These are phyloP conservation scores for Aspergillus calidoustus DNA, from an alignment of 2,329 filamentous ascomycete genomes.

Conservation along the genomic window DNA sequence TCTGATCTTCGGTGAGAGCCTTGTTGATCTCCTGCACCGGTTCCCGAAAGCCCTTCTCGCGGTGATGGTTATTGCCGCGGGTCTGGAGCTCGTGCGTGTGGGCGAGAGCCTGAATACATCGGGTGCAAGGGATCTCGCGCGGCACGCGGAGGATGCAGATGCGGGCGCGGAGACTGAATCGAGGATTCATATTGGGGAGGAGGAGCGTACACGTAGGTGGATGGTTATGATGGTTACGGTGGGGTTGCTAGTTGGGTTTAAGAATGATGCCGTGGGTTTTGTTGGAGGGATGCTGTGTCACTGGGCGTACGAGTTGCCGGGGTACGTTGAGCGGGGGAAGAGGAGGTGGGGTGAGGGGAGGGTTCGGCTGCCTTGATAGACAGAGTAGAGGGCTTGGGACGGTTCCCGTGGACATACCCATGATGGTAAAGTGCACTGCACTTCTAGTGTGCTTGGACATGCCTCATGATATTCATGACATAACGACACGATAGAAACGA, in stretches of 20 bases:
- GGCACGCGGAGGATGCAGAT: constrained; percentile 11
- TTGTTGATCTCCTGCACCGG: constrained; percentile 70
- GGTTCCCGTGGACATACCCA: too few relatives aligned
- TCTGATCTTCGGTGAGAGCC: constrained; percentile 71
- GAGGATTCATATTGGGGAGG: constrained; percentile 56
- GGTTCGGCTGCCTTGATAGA: constrained; percentile 26
- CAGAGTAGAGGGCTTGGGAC: not conserved
- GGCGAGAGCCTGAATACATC: constrained; percentile 82
- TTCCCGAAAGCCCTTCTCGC: constrained; percentile 82
- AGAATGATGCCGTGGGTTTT: constrained; percentile 89
- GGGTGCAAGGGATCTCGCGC: constrained; percentile 63
- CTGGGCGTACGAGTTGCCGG: constrained; percentile 62
- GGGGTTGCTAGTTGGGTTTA: constrained; percentile 80
- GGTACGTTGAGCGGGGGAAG: constrained; percentile 29
- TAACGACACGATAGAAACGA: not conserved
- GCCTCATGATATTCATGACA: not conserved
- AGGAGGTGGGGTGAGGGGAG: constrained; percentile 36
- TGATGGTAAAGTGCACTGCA: too few relatives aligned
- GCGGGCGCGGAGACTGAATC: not conserved
- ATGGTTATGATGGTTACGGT: constrained; percentile 89
- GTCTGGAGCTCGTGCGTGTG: constrained; percentile 83
- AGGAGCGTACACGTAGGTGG: constrained; percentile 76
- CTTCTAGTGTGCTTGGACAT: not conserved
- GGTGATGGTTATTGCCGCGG: constrained; percentile 87
- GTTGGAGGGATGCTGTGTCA: constrained; percentile 79